phyloP scores from a whole-genome alignment of 106 monocot genomes.

The Allium fistulosum region DNA sequence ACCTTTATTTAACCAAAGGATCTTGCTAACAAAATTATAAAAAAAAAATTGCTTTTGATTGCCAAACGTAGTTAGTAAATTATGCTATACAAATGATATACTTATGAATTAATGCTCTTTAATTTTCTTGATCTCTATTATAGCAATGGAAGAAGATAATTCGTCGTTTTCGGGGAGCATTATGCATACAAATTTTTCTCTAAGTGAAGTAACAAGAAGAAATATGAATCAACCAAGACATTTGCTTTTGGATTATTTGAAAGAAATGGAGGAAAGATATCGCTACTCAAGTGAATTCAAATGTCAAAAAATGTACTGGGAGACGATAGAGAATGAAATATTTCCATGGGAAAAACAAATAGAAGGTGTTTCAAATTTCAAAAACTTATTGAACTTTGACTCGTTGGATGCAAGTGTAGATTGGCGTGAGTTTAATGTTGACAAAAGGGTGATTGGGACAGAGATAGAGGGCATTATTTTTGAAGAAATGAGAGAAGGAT shows the following conservation, averaged over 20 bases:
- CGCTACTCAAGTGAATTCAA: background rate
- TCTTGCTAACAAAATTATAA: no score
- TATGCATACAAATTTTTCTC: background rate
- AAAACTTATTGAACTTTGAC: background rate
- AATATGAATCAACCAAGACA: constrained; percentile 4
- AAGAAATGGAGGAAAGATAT: constrained; percentile 4
- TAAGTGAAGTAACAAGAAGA: background rate
- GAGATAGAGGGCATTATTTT: constrained; percentile 7
- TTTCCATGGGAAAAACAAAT: constrained; percentile 2
- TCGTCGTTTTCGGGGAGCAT: no score
- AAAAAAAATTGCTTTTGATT: no score
- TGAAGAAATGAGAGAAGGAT: constrained; percentile 7
- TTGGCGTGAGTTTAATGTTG: constrained; percentile 6
- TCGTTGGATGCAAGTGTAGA: background rate
- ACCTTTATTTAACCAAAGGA: no score
- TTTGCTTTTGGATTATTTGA: constrained; percentile 9
- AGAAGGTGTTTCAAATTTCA: background rate
- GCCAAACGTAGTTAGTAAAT: no score
- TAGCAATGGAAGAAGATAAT: background rate
- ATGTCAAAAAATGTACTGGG: background rate
- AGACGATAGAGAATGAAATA: background rate
- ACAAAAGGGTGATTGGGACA: background rate
- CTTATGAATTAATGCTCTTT: background rate
- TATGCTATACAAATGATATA: no score
- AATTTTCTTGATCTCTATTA: background rate